Evolutionary conservation across 352 stramenopile species (phyloP).

Genomic region (Elongisporangium anandrum): DNA sequence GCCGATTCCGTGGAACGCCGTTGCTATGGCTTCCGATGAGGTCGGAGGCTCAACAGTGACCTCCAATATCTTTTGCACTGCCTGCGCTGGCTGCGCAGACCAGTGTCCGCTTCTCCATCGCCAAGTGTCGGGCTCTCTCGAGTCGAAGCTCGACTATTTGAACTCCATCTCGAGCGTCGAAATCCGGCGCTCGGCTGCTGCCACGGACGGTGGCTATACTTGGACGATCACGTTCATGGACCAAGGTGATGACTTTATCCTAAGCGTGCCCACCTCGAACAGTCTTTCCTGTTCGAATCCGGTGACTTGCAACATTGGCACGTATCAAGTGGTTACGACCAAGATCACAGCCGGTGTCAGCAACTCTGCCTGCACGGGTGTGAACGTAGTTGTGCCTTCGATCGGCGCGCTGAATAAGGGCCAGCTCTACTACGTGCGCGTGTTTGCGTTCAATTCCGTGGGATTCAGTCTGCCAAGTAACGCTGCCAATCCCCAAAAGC

Average conservation of each 20-base stretch:
- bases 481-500: constrained; percentile 55
- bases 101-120: constrained; percentile 21
- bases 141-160: constrained; percentile 66
- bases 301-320: constrained; percentile 16
- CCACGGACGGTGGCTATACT: constrained; percentile 54
- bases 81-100: constrained; percentile 35
- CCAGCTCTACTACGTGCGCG: constrained; percentile 91
- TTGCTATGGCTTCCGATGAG: constrained; percentile 82
- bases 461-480: constrained; percentile 81
- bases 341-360: constrained; percentile 67
- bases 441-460: constrained; percentile 94
- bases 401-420: constrained; percentile 79
- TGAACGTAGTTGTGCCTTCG: constrained; percentile 66
- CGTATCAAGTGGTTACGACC: constrained; percentile 42
- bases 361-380: constrained; percentile 72
- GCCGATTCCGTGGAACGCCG: constrained; percentile 92
- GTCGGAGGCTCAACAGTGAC: constrained; percentile 29
- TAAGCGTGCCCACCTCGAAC: constrained; percentile 27
- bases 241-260: constrained; percentile 68
- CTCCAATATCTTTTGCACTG: constrained; percentile 63
- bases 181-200: constrained; percentile 3
- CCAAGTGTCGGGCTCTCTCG: constrained; percentile 58
- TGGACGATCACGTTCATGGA: constrained; percentile 92
- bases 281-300: constrained; percentile 16
- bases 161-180: constrained; percentile 14